These are phyloP conservation scores for Trichoderma reesei DNA, from an alignment of 495 filamentous ascomycete genomes.

Conservation along the genomic window DNA sequence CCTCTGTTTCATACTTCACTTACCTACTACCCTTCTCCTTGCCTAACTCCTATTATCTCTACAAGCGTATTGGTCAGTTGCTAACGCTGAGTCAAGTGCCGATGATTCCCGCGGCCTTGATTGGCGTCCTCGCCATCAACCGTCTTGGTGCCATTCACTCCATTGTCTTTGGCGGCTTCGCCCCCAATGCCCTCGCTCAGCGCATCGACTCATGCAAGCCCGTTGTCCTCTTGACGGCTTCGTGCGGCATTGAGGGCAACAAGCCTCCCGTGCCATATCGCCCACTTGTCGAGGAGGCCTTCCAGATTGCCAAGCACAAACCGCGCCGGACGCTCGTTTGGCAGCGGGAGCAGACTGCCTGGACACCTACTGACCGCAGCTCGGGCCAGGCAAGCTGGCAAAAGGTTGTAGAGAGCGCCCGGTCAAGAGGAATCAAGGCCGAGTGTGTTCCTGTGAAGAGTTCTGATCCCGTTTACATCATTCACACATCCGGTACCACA, in stretches of 20 bases:
- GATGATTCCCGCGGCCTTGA: slow-evolving; percentile 84
- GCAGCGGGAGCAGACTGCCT: slow-evolving; percentile 65
- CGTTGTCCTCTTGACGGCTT: slow-evolving; percentile 71
- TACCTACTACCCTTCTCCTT: background rate
- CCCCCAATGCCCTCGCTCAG: slow-evolving; percentile 70
- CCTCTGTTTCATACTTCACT: background rate
- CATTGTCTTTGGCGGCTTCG: slow-evolving; percentile 90
- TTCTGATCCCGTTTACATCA: slow-evolving; percentile 75
- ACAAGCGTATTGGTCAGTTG: too few relatives aligned
- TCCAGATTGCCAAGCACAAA: slow-evolving; percentile 48
- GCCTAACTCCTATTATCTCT: too few relatives aligned
- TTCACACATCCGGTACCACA: slow-evolving; percentile 80
- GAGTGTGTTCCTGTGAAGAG: slow-evolving; percentile 67
- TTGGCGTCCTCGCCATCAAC: slow-evolving; percentile 71
- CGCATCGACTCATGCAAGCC: slow-evolving; percentile 77
- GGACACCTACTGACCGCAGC: slow-evolving; percentile 54
- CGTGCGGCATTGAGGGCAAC: slow-evolving; percentile 81
- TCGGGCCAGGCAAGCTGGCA: slow-evolving; percentile 72
- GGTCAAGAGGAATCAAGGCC: slow-evolving; percentile 52
- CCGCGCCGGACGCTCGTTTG: slow-evolving; percentile 63
- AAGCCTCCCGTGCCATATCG: slow-evolving; percentile 67
- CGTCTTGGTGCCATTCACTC: slow-evolving; percentile 83
- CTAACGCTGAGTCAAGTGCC: slow-evolving; percentile 47
- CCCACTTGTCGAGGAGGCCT: slow-evolving; percentile 59
- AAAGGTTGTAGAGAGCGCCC: slow-evolving; percentile 57